Evolutionary conservation across 768 basidiomycete genomes (phyloP), one percentile per base, ranked within the genome.

Genomic region (Rubroboletus pulcherrimus): DNA sequence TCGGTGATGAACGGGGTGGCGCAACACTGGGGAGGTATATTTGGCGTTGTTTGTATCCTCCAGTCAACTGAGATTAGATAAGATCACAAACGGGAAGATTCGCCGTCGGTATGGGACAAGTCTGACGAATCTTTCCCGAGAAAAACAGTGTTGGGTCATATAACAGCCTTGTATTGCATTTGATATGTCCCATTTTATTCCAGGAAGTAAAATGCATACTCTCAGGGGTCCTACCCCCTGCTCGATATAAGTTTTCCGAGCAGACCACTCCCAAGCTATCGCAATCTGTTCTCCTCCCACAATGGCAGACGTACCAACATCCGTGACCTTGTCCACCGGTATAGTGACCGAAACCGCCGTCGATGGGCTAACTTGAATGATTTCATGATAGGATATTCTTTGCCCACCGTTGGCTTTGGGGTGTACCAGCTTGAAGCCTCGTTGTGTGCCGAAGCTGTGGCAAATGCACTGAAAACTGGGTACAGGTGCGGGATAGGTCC

Each of bases 321-420:
- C 57, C 5, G 52, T 63, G 33, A 51, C 42, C 12, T 43, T 64
- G 40, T 24, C 14, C 30, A 56, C 59, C 34, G 54, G 66, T 58
- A 58, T n/a, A 30, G 45, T 43, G 39, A 33, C 12, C 10, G 1
- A 37, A 31, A 4, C 15, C 9, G 4, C 8, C 7, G 4, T 37
- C 7, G n/a, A 31, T 11, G 15, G 6, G 1, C 31, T 37, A 39
- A 15, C 29, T 35, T 46, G 42, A 45, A 33, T 29, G 30, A 54
- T 15, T 12, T 39, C 30, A 17, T 12, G 33, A 42, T 39, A 69
- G 67, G 68, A 30, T 43, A 61, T 37, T 39, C 61, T n/a, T 39
- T 72, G 41, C 71, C 69, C 33, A 64, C 56, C 24, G 31, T 70
- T 43, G 67, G 71, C 34, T 58, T 59, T 26, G 69, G 71, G 3